phyloP scores from a whole-genome alignment of 2,329 filamentous ascomycete genomes.

The Penicillium verrucosum region DNA sequence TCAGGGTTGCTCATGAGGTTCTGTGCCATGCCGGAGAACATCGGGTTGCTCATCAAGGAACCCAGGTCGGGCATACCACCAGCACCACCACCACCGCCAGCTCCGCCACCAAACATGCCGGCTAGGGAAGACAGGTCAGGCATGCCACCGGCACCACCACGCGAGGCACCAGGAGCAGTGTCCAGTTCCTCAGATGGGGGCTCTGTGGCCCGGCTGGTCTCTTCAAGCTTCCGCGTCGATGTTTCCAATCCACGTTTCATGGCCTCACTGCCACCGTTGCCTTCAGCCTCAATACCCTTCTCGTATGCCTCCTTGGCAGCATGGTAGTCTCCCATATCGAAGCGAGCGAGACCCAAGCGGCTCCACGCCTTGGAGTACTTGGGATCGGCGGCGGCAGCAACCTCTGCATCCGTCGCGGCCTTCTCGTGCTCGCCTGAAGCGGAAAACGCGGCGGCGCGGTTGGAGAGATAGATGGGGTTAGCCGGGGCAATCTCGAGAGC shows the following conservation, averaged over 20 bases:
- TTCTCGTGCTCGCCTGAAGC: conserved; percentile 79
- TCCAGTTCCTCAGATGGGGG: conserved; percentile 53
- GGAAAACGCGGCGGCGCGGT: conserved; percentile 90
- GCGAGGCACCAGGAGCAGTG: conserved; percentile 46
- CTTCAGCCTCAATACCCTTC: conserved; percentile 89
- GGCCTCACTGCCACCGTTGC: conserved; percentile 87
- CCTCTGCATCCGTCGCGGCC: conserved; percentile 82
- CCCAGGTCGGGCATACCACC: conserved; percentile 79
- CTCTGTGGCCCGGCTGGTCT: conserved; percentile 61
- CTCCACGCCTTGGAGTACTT: conserved; percentile 98
- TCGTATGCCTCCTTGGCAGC: conserved; percentile 93
- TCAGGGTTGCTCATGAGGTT: conserved; percentile 97
- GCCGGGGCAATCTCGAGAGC: conserved; percentile 75
- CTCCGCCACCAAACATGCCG: conserved; percentile 64
- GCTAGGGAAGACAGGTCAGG: conserved; percentile 70
- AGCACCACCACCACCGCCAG: conserved; percentile 50
- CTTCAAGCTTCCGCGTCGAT: conserved; percentile 79
- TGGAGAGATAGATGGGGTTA: conserved; percentile 96
- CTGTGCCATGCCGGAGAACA: conserved; percentile 97
- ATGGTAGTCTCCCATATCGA: conserved; percentile 84
- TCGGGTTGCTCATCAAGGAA: conserved; percentile 92
- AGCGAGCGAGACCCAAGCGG: conserved; percentile 83
- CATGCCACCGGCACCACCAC: conserved; percentile 57
- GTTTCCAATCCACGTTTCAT: conserved; percentile 98
- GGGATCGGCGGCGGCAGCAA: conserved; percentile 82